Percentiles rank a stretch among this genome's conserved stretches.
Conservation (phyloP, 306 rosid species). For the Sindora glabra region DNA sequence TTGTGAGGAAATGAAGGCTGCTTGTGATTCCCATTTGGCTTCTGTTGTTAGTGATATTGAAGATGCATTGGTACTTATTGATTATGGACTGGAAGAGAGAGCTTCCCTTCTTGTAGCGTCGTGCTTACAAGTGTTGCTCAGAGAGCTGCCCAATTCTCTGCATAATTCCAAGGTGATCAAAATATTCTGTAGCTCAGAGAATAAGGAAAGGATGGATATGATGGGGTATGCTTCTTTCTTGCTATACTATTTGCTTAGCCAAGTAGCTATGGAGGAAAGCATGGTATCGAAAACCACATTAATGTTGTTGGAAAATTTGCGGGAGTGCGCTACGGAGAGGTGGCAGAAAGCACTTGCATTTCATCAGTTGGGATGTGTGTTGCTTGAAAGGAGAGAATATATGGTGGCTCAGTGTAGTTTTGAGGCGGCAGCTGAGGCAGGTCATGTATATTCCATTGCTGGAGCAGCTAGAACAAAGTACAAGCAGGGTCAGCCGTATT, state of each 20-base stretch:
- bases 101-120: slow-evolving; percentile 61
- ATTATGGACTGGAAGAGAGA: slow-evolving; percentile 64
- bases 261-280: slow-evolving; percentile 69
- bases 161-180: slow-evolving; percentile 35
- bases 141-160: slow-evolving; percentile 60
- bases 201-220: slow-evolving; percentile 42
- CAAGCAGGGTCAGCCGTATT: slow-evolving; percentile 65
- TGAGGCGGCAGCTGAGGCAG: slow-evolving; percentile 51
- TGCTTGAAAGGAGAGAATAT: slow-evolving; percentile 58
- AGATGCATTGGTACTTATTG: slow-evolving; percentile 64
- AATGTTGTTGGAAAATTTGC: slow-evolving; percentile 60
- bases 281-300: slow-evolving; percentile 47
- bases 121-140: slow-evolving; percentile 63
- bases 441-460: slow-evolving; percentile 67
- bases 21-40: slow-evolving; percentile 62
- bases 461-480: slow-evolving; percentile 73
- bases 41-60: slow-evolving; percentile 41
- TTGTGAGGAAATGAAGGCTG: slow-evolving; percentile 65
- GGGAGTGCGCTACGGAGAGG: slow-evolving; percentile 42
- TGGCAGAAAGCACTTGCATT: slow-evolving; percentile 67
- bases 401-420: slow-evolving; percentile 46
- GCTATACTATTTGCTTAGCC: slow-evolving; percentile 67
- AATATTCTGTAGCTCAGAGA: slow-evolving; percentile 38
- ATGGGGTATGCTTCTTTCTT: slow-evolving; percentile 55
- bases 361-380: slow-evolving; percentile 67